Conservation (phyloP, 179 eudicot genomes). For the Beta corolliflora region DNA sequence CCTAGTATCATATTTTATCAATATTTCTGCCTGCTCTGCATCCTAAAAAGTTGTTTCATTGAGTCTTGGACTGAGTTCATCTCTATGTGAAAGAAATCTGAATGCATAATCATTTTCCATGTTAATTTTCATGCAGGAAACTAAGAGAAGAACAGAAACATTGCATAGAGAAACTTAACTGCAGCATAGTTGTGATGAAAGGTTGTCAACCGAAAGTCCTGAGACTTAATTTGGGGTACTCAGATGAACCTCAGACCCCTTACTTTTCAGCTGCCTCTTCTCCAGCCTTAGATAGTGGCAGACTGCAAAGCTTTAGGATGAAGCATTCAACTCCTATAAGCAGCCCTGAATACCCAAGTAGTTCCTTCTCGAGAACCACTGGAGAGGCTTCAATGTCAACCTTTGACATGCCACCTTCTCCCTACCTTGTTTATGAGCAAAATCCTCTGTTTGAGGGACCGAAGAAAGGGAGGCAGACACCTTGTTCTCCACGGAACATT, state of each 20-base stretch:
- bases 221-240: slow-evolving; percentile 62
- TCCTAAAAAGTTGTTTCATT: no score
- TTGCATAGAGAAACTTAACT: slow-evolving; percentile 76
- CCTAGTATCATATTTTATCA: not conserved
- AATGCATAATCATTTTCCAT: not conserved
- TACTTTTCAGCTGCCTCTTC: slow-evolving; percentile 83
- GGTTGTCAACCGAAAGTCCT: slow-evolving; percentile 78
- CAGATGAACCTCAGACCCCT: slow-evolving; percentile 69
- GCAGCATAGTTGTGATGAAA: slow-evolving; percentile 88
- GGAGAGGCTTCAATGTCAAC: slow-evolving; percentile 51
- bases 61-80: not conserved
- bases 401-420: slow-evolving; percentile 50
- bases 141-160: slow-evolving; percentile 75
- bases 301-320: slow-evolving; percentile 48
- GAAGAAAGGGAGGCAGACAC: slow-evolving; percentile 42
- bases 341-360: slow-evolving; percentile 76
- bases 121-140: slow-evolving; percentile 49
- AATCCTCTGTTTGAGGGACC: slow-evolving; percentile 77
- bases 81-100: not conserved
- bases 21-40: not conserved
- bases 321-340: slow-evolving; percentile 79
- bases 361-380: slow-evolving; percentile 64
- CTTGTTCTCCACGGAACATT: slow-evolving; percentile 32
- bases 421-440: slow-evolving; percentile 62
- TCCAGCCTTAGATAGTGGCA: slow-evolving; percentile 51